These are phyloP conservation scores for Cladorrhinum sp. DNA, from an alignment of 2,329 filamentous ascomycete species.

Conservation along the genomic window DNA sequence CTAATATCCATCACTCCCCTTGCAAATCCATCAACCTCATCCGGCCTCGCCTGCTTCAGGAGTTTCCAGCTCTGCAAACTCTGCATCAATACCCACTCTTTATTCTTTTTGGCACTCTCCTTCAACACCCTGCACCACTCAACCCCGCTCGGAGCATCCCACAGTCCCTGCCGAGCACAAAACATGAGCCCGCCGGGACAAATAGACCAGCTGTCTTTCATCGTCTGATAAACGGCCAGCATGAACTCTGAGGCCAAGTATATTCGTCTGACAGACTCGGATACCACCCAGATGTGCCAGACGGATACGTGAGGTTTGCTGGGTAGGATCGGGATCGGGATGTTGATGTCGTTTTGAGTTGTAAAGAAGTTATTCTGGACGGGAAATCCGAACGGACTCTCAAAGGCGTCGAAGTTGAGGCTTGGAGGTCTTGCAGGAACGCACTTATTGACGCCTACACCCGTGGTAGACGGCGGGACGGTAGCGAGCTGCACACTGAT, in stretches of 20 bases:
- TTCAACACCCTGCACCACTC: constrained; percentile 24
- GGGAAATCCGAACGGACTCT: neutral
- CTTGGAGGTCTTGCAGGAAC: neutral
- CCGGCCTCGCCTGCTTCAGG: constrained; percentile 11
- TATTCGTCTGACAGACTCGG: constrained; percentile 34
- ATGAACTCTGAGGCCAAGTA: constrained; percentile 26
- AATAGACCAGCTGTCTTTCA: constrained; percentile 23
- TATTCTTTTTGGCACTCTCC: neutral
- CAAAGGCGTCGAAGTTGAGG: neutral
- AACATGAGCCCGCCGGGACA: constrained; percentile 29
- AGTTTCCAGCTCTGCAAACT: constrained; percentile 13
- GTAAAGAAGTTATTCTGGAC: neutral
- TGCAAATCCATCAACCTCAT: constrained; percentile 23
- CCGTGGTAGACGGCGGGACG: neutral
- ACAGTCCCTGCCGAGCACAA: constrained; percentile 27
- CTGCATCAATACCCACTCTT: constrained; percentile 14
- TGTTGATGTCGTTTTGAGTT: too few species aligned
- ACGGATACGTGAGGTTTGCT: neutral
- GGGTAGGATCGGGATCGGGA: neutral
- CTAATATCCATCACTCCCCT: constrained; percentile 16
- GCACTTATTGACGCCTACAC: neutral
- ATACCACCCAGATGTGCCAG: constrained; percentile 33
- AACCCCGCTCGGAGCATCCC: constrained; percentile 27
- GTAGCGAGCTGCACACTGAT: neutral
- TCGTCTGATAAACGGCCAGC: constrained; percentile 23